A percentile compares a stretch with the other conserved stretches of the same genome.
phyloP scores from a whole-genome alignment of 192 early-diverging fungal species.

The Phlyctochytrium planicorne region DNA sequence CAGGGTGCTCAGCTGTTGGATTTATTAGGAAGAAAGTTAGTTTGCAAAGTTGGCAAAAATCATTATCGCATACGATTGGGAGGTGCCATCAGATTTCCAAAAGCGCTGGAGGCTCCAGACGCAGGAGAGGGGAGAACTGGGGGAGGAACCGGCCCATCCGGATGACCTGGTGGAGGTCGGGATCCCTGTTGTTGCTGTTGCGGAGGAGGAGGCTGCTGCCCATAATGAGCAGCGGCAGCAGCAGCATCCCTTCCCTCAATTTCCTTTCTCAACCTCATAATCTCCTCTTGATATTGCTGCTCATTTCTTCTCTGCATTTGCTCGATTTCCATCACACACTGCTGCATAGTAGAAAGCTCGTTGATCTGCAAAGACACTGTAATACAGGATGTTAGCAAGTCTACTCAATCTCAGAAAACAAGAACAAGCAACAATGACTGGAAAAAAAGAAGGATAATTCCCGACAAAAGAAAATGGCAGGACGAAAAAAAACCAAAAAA shows the following conservation, averaged over 20 bases:
- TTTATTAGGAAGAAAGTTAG: background rate
- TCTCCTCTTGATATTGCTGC: slow-evolving; percentile 11
- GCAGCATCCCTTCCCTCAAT: slow-evolving; percentile 14
- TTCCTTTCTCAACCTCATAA: background rate
- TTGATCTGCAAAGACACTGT: background rate
- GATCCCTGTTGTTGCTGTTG: slow-evolving; percentile 20
- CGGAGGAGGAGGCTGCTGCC: slow-evolving; percentile 10
- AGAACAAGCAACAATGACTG: background rate
- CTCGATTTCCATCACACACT: background rate
- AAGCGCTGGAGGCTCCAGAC: no score
- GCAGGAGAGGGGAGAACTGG: no score
- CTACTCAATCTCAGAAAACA: background rate
- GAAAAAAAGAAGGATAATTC: background rate
- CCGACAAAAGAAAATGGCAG: background rate
- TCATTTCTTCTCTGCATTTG: background rate
- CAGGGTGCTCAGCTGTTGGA: no score
- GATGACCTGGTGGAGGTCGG: no score
- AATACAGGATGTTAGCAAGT: background rate
- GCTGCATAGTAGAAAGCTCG: background rate
- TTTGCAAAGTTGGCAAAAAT: no score
- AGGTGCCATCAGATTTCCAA: no score
- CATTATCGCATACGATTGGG: no score
- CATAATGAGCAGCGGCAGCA: slow-evolving; percentile 7
- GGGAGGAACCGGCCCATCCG: no score
- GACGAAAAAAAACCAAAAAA: background rate